Percentiles rank a stretch among this genome's conserved stretches.
Evolutionary conservation across 805 yeast species (phyloP).

Genomic region (Candida ficus): DNA sequence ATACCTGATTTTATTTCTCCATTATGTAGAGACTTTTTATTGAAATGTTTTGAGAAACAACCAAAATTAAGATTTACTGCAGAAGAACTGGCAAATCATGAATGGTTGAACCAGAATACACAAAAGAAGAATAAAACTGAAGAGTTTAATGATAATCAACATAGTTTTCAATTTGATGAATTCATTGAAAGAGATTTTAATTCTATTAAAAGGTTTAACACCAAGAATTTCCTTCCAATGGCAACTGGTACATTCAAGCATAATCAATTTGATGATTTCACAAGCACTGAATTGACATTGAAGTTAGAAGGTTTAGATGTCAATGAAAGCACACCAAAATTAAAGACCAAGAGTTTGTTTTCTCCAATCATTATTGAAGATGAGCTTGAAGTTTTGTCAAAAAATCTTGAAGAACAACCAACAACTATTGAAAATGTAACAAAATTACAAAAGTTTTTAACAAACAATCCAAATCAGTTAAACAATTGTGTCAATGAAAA

Average conservation of each 20-base stretch:
- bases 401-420: not conserved
- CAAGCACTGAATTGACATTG: slow-evolving; percentile 10
- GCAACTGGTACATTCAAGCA: slow-evolving; percentile 16
- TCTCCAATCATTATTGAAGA: slow-evolving; percentile 7
- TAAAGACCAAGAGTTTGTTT: slow-evolving; percentile 14
- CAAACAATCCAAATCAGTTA: not conserved
- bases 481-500: not conserved
- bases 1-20: slow-evolving; percentile 49
- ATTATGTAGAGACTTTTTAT: slow-evolving; percentile 48
- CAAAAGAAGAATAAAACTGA: not conserved
- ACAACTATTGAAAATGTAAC: not conserved
- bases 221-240: slow-evolving; percentile 20
- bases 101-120: slow-evolving; percentile 42
- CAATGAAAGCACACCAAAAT: not conserved
- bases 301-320: slow-evolving; percentile 11
- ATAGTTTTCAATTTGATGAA: slow-evolving; percentile 3
- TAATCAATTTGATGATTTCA: slow-evolving; percentile 6
- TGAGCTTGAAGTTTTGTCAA: not conserved
- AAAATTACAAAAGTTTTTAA: not conserved
- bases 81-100: slow-evolving; percentile 46
- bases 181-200: slow-evolving; percentile 10
- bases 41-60: slow-evolving; percentile 67
- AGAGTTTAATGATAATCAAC: not conserved
- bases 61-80: slow-evolving; percentile 58
- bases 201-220: slow-evolving; percentile 17